These are phyloP conservation scores for Rosa rugosa DNA, from an alignment of 306 rosid species.

Conservation along the genomic window DNA sequence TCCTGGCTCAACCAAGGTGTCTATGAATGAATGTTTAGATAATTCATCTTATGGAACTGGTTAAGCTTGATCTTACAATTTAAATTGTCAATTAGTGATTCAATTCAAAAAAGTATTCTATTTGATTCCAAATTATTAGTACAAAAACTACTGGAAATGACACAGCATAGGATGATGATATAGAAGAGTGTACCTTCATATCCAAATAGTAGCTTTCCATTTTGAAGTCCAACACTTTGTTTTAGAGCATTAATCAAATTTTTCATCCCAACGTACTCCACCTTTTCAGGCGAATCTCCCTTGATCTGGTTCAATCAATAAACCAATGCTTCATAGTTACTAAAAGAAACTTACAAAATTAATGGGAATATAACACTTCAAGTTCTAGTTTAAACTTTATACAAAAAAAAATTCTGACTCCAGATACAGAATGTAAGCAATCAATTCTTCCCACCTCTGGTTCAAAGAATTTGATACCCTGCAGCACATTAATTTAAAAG, in stretches of 20 bases:
- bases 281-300: constrained; percentile 94
- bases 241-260: constrained; percentile 83
- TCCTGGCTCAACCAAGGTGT: too few relatives aligned
- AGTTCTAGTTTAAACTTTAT: constrained; percentile 31
- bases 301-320: constrained; percentile 65
- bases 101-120: background rate
- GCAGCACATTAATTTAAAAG: constrained; percentile 38
- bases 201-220: constrained; percentile 72
- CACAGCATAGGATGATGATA: constrained; percentile 18
- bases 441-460: constrained; percentile 75
- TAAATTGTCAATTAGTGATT: too few relatives aligned
- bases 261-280: constrained; percentile 83
- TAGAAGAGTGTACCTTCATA: constrained; percentile 62
- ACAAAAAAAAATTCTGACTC: constrained; percentile 26
- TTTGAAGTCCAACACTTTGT: constrained; percentile 66
- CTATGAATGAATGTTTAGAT: too few relatives aligned
- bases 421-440: constrained; percentile 30
- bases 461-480: constrained; percentile 97
- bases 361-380: constrained; percentile 18
- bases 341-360: constrained; percentile 13
- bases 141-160: constrained; percentile 1
- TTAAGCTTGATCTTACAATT: too few relatives aligned
- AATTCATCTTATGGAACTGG: too few relatives aligned
- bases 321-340: constrained; percentile 16
- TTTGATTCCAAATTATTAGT: constrained; percentile 8